Evolutionary conservation across 176 grass and related monocot species (phyloP).

Genomic region (Echinochloa phyllopogon): DNA sequence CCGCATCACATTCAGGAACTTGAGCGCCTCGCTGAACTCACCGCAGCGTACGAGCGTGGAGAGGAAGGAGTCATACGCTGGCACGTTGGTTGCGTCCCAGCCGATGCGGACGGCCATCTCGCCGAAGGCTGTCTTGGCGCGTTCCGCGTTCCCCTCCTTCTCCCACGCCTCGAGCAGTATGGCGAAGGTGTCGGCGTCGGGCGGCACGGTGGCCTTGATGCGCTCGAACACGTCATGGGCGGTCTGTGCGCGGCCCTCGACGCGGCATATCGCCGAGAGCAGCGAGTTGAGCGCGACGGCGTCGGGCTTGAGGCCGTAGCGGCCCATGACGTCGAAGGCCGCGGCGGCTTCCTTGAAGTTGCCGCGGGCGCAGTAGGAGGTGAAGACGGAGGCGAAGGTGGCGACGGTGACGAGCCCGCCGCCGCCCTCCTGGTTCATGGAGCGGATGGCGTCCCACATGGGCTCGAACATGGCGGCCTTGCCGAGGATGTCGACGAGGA

Average conservation of each 20-base stretch:
- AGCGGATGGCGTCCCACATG: slow-evolving; percentile 82
- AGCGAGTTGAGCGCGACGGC: slow-evolving; percentile 79
- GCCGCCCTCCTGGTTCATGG: slow-evolving; percentile 62
- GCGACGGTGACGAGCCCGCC: slow-evolving; percentile 50
- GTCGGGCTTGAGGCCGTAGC: slow-evolving; percentile 57
- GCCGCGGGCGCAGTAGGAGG: slow-evolving; percentile 63
- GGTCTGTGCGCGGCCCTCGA: slow-evolving; percentile 43
- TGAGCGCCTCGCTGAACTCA: slow-evolving; percentile 55
- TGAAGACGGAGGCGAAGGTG: slow-evolving; percentile 83
- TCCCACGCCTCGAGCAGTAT: slow-evolving; percentile 83
- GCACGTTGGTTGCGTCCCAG: slow-evolving; percentile 52
- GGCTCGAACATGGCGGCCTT: slow-evolving; percentile 73
- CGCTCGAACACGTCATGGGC: slow-evolving; percentile 62
- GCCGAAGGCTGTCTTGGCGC: slow-evolving; percentile 62
- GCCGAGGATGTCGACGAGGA: slow-evolving; percentile 83
- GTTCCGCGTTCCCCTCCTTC: slow-evolving; percentile 65
- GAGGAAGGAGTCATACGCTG: slow-evolving; percentile 73
- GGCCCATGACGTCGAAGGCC: slow-evolving; percentile 78
- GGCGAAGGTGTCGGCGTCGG: slow-evolving; percentile 73
- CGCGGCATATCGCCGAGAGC: slow-evolving; percentile 66
- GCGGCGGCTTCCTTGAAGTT: slow-evolving; percentile 61
- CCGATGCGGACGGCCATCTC: slow-evolving; percentile 74
- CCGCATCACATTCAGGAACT: slow-evolving; percentile 74
- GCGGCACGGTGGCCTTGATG: slow-evolving; percentile 51
- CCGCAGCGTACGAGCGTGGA: slow-evolving; percentile 57